Conservation (phyloP, 2,329 filamentous ascomycete genomes). For the Chaetomiaceae sp. region DNA sequence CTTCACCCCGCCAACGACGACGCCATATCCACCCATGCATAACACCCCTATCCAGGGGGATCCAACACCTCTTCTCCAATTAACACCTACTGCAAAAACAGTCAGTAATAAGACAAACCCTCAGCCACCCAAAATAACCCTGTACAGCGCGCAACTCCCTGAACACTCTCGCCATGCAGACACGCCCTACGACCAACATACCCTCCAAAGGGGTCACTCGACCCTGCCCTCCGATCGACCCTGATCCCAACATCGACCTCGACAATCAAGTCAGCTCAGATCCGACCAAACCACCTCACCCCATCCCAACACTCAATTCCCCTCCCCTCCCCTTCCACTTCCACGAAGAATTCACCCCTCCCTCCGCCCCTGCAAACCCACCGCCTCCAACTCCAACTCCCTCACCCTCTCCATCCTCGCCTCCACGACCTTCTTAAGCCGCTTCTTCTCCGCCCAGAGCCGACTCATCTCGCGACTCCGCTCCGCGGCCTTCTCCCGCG, state of each 20-base stretch:
- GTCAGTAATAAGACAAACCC: not conserved
- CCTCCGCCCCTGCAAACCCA: not conserved
- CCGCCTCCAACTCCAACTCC: not conserved
- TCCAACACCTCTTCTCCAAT: not conserved
- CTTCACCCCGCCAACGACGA: not conserved
- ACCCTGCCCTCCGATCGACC: no score
- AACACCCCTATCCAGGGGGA: no score
- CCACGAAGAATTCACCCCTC: not conserved
- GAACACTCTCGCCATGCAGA: not conserved
- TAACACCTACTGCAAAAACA: not conserved
- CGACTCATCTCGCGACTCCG: slow-evolving; percentile 54
- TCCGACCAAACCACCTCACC: no score
- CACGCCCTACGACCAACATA: no score
- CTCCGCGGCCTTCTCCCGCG: slow-evolving; percentile 58
- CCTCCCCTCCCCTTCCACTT: no score
- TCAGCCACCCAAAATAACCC: not conserved
- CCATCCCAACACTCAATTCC: no score
- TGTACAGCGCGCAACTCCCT: no score
- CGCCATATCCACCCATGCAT: no score
- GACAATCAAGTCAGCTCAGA: no score
- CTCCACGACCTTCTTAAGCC: slow-evolving; percentile 1
- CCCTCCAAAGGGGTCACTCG: no score
- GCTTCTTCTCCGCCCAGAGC: slow-evolving; percentile 57
- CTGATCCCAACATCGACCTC: no score
- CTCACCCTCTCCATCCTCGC: not conserved